phyloP scores from a whole-genome alignment of 148 eudicot genomes.

The Chenopodium formosanum region DNA sequence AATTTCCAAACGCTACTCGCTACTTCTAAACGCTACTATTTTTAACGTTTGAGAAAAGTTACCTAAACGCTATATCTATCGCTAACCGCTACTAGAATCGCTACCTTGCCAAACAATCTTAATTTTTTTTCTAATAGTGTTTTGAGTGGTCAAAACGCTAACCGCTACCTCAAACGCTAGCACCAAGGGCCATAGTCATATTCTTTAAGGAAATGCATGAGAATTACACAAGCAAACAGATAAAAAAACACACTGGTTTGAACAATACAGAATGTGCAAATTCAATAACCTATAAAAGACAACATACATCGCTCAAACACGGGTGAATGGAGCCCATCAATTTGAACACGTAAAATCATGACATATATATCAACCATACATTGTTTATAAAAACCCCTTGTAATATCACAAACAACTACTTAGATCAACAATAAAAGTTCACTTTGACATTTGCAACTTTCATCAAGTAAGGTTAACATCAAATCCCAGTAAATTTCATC shows the following conservation, averaged over 20 bases:
- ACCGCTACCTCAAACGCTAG: too few species aligned
- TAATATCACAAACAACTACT: neutral
- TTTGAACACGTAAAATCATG: neutral
- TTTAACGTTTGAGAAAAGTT: too few species aligned
- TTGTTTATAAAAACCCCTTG: neutral
- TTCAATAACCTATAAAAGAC: too few species aligned
- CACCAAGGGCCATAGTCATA: neutral
- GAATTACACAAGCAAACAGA: neutral
- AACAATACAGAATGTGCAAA: too few species aligned
- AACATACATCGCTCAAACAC: neutral
- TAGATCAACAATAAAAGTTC: neutral
- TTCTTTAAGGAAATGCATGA: neutral
- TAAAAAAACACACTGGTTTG: neutral
- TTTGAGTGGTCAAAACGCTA: too few species aligned
- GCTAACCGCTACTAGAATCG: too few species aligned
- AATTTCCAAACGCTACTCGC: too few species aligned
- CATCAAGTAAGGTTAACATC: constrained; percentile 3
- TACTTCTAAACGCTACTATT: too few species aligned
- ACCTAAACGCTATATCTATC: too few species aligned
- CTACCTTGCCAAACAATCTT: too few species aligned
- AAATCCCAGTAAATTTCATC: neutral
- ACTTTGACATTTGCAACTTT: neutral
- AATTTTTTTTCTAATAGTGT: too few species aligned
- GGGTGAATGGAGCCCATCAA: neutral
- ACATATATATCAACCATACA: too few species aligned